Evolutionary conservation across 441 rosid genomes (phyloP).

Genomic region (Aquilaria agallochum): DNA sequence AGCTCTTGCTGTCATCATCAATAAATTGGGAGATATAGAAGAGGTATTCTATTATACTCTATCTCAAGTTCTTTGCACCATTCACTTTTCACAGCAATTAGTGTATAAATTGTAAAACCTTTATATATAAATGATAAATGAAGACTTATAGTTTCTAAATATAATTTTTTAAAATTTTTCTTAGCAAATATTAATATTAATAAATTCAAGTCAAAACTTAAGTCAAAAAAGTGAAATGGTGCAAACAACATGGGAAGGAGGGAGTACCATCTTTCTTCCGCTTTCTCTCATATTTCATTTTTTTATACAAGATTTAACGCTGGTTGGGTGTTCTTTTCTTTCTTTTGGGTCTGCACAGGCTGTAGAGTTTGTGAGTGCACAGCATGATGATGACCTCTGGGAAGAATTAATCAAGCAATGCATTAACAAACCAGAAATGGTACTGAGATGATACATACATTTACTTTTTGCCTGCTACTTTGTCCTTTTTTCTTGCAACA

Average conservation of each 20-base stretch:
- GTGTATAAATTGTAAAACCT: too few species aligned
- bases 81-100: too few species aligned
- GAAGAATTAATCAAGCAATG: slow-evolving; percentile 97
- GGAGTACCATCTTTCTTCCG: not conserved
- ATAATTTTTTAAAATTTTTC: too few species aligned
- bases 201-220: too few species aligned
- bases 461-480: not conserved
- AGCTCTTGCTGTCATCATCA: slow-evolving; percentile 91
- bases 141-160: not conserved
- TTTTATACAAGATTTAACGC: not conserved
- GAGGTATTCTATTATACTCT: slow-evolving; percentile 49
- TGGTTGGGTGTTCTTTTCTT: slow-evolving; percentile 1
- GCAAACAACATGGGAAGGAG: too few species aligned
- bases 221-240: too few species aligned
- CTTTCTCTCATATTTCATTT: slow-evolving; percentile 9
- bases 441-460: slow-evolving; percentile 15
- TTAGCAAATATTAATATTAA: too few species aligned
- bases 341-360: slow-evolving; percentile 57
- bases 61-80: slow-evolving; percentile 1
- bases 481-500: not conserved
- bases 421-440: slow-evolving; percentile 97
- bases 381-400: slow-evolving; percentile 99
- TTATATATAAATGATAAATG: too few species aligned
- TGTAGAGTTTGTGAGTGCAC: slow-evolving; percentile 94
- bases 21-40: slow-evolving; percentile 89